Evolutionary conservation across 768 basidiomycete genomes (phyloP).

Genomic region (Psilocybe azurescens): DNA sequence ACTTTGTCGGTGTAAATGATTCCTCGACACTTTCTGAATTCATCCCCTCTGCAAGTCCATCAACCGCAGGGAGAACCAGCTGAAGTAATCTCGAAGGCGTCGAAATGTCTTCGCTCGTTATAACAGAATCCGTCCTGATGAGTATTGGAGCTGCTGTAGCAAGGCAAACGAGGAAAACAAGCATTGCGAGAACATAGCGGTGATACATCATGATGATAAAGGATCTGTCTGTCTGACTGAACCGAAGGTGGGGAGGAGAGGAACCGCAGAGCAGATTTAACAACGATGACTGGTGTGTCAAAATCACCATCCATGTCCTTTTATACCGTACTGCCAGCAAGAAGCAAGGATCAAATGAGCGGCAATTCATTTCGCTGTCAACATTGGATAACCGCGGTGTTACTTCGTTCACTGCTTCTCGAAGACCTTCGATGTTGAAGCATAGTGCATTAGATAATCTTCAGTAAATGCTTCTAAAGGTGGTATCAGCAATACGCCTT

Average conservation of each 20-base stretch:
- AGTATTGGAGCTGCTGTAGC: slow-evolving; percentile 19
- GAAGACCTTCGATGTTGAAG: slow-evolving; percentile 24
- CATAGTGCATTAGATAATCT: slow-evolving; percentile 16
- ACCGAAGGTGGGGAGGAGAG: neutral
- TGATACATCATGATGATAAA: slow-evolving; percentile 16
- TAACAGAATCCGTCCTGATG: neutral
- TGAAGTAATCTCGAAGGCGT: neutral
- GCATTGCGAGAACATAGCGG: slow-evolving; percentile 14
- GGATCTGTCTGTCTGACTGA: neutral
- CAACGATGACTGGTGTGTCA: slow-evolving; percentile 6
- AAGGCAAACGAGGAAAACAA: slow-evolving; percentile 18
- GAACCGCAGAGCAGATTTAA: neutral
- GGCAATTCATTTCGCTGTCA: slow-evolving; percentile 20
- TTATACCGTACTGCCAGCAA: slow-evolving; percentile 13
- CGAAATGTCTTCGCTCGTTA: neutral
- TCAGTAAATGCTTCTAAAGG: slow-evolving; percentile 16
- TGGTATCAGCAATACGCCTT: slow-evolving; percentile 16
- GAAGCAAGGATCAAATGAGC: slow-evolving; percentile 18
- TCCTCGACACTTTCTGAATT: neutral
- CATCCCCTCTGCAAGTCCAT: too few species aligned
- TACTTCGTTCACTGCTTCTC: slow-evolving; percentile 16
- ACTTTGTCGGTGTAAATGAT: slow-evolving; percentile 2
- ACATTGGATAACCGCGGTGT: slow-evolving; percentile 23
- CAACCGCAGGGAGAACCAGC: neutral
- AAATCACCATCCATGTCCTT: slow-evolving; percentile 5